Conservation (phyloP, 2,329 filamentous ascomycete genomes). For the Akanthomyces lecanii region DNA sequence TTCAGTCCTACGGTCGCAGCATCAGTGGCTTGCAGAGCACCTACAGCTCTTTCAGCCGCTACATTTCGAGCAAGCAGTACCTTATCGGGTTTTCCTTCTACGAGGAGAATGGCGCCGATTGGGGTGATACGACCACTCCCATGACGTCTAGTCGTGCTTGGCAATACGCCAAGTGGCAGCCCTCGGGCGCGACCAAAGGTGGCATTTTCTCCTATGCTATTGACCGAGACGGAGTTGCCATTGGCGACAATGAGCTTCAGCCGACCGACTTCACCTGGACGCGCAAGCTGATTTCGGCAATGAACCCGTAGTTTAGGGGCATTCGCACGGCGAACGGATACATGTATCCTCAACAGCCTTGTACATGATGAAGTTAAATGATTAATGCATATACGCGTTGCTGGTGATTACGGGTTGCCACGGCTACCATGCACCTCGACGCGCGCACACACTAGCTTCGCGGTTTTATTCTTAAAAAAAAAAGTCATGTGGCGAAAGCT, state of each 20-base stretch:
- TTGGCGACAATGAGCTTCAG: neutral
- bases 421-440: too few relatives aligned
- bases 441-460: too few relatives aligned
- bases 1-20: conserved; percentile 16
- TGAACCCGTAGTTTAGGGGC: conserved; percentile 12
- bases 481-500: too few relatives aligned
- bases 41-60: conserved; percentile 7
- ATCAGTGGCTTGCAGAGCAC: conserved; percentile 7
- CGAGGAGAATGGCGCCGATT: conserved; percentile 10
- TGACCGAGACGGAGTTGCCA: conserved; percentile 15
- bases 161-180: conserved; percentile 16
- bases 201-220: conserved; percentile 17
- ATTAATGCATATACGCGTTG: too few relatives aligned
- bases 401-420: too few relatives aligned
- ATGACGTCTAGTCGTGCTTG: conserved; percentile 11
- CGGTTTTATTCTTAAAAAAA: too few relatives aligned
- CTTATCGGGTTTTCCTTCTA: conserved; percentile 16
- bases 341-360: neutral
- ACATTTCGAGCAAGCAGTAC: conserved; percentile 14
- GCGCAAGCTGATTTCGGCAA: neutral
- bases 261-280: conserved; percentile 15
- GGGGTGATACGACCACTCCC: conserved; percentile 12
- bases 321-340: too few relatives aligned
- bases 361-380: neutral
- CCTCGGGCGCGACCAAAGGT: conserved; percentile 10